phyloP scores from a whole-genome alignment of 2,329 filamentous ascomycete species.

The Fusarium foetens region DNA sequence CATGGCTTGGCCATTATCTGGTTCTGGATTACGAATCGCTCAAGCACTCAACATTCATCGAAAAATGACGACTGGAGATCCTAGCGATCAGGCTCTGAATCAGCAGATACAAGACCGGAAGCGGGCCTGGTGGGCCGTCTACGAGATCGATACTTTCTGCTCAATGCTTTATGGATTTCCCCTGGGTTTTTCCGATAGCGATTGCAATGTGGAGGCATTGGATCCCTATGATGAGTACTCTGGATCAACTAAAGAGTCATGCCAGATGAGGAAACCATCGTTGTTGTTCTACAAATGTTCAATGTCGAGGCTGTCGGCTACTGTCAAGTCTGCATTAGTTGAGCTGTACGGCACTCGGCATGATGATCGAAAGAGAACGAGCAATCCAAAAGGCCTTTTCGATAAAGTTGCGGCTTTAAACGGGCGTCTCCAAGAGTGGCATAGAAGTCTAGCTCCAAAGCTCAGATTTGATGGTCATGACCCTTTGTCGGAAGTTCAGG shows the following conservation, averaged over 20 bases:
- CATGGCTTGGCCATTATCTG: conserved; percentile 53
- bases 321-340: conserved; percentile 23
- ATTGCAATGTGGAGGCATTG: rapidly evolving
- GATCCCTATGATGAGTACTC: conserved; percentile 8
- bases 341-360: conserved; percentile 23
- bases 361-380: neutral
- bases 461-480: neutral
- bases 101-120: conserved; percentile 44
- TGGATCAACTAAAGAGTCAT: neutral
- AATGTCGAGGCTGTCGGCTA: conserved; percentile 36
- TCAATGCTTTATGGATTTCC: conserved; percentile 55
- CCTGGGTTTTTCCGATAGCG: conserved; percentile 38
- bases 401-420: neutral
- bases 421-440: conserved; percentile 4
- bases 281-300: conserved; percentile 38
- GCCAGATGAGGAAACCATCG: neutral
- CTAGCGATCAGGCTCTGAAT: conserved; percentile 42
- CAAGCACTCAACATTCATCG: conserved; percentile 50
- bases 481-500: rapidly evolving
- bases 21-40: conserved; percentile 49
- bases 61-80: conserved; percentile 35
- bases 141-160: conserved; percentile 54
- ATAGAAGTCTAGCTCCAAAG: neutral
- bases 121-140: conserved; percentile 54
- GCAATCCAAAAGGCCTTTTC: neutral